These are phyloP conservation scores for Podila clonocystis DNA, from an alignment of 192 early-diverging fungal species.

Conservation along the genomic window DNA sequence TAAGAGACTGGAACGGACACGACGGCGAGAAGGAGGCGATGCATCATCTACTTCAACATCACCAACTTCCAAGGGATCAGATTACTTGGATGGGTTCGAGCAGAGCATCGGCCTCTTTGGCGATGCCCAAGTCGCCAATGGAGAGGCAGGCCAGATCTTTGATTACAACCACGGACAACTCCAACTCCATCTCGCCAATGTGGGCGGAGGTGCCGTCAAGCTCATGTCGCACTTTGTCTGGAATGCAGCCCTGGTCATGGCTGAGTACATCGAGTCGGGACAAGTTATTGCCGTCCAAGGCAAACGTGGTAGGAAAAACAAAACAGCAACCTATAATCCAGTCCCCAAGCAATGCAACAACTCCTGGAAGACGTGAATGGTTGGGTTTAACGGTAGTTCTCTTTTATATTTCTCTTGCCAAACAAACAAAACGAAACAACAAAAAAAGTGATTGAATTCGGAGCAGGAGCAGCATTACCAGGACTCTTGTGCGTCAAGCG, in stretches of 20 bases:
- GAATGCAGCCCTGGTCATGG: constrained; percentile 48
- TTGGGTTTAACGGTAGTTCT: not conserved
- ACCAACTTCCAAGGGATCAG: not conserved
- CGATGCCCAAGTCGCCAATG: constrained; percentile 42
- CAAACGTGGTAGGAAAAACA: constrained; percentile 28
- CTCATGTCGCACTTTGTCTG: constrained; percentile 49
- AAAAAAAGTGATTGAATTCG: constrained; percentile 38
- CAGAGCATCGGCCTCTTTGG: constrained; percentile 48
- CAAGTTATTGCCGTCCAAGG: constrained; percentile 20
- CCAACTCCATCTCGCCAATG: constrained; percentile 38
- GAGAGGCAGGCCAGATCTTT: constrained; percentile 44
- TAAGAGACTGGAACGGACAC: constrained; percentile 18
- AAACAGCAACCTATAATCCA: no score
- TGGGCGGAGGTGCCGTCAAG: constrained; percentile 30
- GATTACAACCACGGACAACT: constrained; percentile 16
- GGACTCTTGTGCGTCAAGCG: constrained; percentile 32
- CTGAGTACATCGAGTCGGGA: constrained; percentile 35
- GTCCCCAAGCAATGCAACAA: no score
- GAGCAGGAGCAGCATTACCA: constrained; percentile 43
- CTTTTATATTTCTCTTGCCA: not conserved
- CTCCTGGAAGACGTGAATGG: not conserved
- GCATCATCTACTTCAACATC: not conserved
- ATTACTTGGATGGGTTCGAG: constrained; percentile 39
- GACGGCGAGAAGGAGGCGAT: constrained; percentile 1
- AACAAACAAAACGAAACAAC: no score